Evolutionary conservation across 2,329 filamentous ascomycete species (phyloP).

Genomic region (Ophiocordyceps robertsii): DNA sequence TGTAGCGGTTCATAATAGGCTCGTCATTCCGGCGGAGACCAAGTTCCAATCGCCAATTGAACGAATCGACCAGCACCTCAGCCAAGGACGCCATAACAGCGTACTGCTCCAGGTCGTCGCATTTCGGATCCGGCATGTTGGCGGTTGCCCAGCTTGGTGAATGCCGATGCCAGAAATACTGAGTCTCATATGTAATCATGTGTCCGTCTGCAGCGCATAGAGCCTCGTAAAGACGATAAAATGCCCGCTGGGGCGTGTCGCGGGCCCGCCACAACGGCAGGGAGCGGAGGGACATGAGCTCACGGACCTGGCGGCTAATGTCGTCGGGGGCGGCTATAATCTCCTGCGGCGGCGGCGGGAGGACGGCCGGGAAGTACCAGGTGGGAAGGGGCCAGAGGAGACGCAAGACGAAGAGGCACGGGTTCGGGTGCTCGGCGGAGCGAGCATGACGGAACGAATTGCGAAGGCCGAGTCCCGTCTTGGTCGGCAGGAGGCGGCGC

Average conservation of each 20-base stretch:
- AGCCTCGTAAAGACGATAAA: constrained; percentile 15
- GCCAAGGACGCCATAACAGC: constrained; percentile 11
- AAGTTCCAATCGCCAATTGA: constrained; percentile 11
- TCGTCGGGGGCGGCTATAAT: constrained; percentile 5
- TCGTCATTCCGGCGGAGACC: constrained; percentile 7
- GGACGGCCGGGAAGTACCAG: constrained; percentile 3
- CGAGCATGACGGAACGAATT: constrained; percentile 2
- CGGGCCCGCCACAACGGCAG: constrained; percentile 8
- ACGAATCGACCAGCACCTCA: constrained; percentile 9
- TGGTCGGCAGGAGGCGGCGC: constrained; percentile 5
- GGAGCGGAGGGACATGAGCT: constrained; percentile 5
- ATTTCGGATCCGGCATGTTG: constrained; percentile 8
- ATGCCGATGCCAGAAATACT: constrained; percentile 13
- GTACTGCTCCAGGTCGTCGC: constrained; percentile 9
- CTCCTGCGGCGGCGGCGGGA: constrained; percentile 5
- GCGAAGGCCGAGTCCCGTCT: constrained; percentile 5
- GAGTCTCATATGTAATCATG: constrained; percentile 11
- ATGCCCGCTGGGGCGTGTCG: constrained; percentile 12
- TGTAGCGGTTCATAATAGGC: background rate
- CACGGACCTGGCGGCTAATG: constrained; percentile 3
- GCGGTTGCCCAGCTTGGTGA: constrained; percentile 7
- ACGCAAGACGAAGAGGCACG: constrained; percentile 4
- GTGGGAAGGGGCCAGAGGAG: constrained; percentile 5
- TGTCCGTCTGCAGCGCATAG: constrained; percentile 11
- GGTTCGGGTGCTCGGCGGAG: constrained; percentile 1